Evolutionary conservation across 495 filamentous ascomycete genomes (phyloP).

Genomic region (Massariosphaeria phaeospora): DNA sequence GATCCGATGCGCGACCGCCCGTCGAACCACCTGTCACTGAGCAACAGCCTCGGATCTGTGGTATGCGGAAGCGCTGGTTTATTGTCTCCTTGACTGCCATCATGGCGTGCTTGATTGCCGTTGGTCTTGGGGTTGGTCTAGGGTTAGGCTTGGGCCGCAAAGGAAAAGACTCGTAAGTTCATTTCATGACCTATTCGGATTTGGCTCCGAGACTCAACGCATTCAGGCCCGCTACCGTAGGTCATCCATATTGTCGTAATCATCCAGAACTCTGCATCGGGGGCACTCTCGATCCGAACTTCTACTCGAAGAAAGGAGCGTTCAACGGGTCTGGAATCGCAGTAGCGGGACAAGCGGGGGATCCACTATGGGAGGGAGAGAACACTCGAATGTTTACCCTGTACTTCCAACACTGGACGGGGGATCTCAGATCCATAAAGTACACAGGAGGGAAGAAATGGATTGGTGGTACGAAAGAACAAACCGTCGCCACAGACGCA

Average conservation of each 20-base stretch:
- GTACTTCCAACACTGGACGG: conserved; percentile 40
- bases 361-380: conserved; percentile 31
- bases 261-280: conserved; percentile 26
- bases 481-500: conserved; percentile 38
- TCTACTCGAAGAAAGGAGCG: conserved; percentile 35
- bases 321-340: conserved; percentile 42
- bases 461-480: conserved; percentile 33
- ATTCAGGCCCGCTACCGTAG: background rate
- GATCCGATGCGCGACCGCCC: background rate
- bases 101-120: background rate
- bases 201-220: background rate
- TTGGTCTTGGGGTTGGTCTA: background rate
- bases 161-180: background rate
- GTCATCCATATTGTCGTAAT: background rate
- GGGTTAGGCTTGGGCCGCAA: background rate
- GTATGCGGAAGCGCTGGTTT: background rate
- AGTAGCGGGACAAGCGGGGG: conserved; percentile 38
- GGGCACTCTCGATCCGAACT: conserved; percentile 20
- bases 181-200: background rate
- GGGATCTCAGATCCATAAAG: conserved; percentile 36
- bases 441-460: conserved; percentile 30
- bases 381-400: conserved; percentile 35
- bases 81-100: background rate
- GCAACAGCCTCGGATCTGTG: background rate
- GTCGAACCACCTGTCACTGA: background rate